Evolutionary conservation across 2,329 filamentous ascomycete genomes (phyloP), one percentile per base, ranked within the genome.

Genomic region (Lojkania enalia): DNA sequence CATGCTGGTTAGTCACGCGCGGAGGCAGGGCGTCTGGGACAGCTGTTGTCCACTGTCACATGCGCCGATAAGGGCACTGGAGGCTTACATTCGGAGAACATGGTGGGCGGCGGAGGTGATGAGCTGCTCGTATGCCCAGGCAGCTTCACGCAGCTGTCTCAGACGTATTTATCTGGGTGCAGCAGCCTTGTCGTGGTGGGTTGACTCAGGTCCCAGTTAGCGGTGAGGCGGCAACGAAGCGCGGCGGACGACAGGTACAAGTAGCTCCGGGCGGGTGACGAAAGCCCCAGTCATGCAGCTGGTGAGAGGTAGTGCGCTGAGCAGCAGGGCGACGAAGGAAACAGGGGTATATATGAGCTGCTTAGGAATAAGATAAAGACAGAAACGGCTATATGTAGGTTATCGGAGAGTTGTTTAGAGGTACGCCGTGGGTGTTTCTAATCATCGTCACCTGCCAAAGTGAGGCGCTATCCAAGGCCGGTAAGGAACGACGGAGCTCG

Each of bases 11-110:
- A 72, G 68, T 74, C 72, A 74, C 71, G 68, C 71, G 70, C 68
- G 63, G 57, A 44, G 16, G 31, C 30, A 46, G 41, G 51, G 35
- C 38, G 37, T 43, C 39, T 60, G 48, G 63, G 66, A 64, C 60
- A 61, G 46, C 50, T 54, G 55, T 54, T 44, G 51, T 50, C 44
- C 44, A 57, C 49, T 40, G 52, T 66, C 62, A 65, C 63, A 64
- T 63, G 67, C 50, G 44, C 58, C 42, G 60, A 63, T 61, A 63
- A 65, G 58, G 48, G 57, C 54, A 49, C 36, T 21, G 44, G 52
- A 35, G 47, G 77, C 88, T 75, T 80, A 95, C 90, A 95, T 84
- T 95, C 90, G 46, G 90, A 95, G 74, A 90, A 90, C 87, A 90
- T 90, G 70, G 52, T 48, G 54, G 51, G 46, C 44, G 41, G 48